Evolutionary conservation across 1,139 yeast species (phyloP).

Genomic region (Diutina scorzettiae): DNA sequence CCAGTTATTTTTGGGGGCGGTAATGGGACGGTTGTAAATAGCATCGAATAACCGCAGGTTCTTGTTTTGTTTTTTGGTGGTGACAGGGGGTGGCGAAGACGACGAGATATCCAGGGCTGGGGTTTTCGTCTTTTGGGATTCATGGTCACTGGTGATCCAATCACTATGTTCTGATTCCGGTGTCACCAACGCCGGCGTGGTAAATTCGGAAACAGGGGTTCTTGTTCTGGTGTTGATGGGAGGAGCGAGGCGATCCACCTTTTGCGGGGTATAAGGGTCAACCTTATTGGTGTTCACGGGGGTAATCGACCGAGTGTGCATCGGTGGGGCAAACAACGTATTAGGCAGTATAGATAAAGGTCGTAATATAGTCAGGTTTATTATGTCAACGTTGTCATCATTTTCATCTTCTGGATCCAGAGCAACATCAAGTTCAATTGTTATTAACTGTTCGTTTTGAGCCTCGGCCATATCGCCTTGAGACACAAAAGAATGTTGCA

Average conservation of each 20-base stretch:
- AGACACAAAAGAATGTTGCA: too few species aligned
- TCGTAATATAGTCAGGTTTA: too few species aligned
- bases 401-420: too few species aligned
- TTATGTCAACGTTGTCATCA: too few species aligned
- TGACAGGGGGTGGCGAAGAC: not conserved
- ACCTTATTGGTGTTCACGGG: not conserved
- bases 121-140: not conserved
- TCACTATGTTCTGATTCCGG: not conserved
- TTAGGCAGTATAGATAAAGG: too few species aligned
- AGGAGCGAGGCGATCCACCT: too few species aligned
- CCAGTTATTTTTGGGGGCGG: not conserved
- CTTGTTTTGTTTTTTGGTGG: not conserved
- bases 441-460: too few species aligned
- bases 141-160: not conserved
- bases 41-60: not conserved
- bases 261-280: not conserved
- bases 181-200: not conserved
- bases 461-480: too few species aligned
- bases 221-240: not conserved
- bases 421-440: too few species aligned
- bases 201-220: not conserved
- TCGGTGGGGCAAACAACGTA: too few species aligned
- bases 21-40: constrained; percentile 4
- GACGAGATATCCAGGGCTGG: constrained; percentile 2
- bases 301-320: too few species aligned